Evolutionary conservation across 164 flowering plant species (phyloP).

Genomic region (Saururus chinensis): DNA sequence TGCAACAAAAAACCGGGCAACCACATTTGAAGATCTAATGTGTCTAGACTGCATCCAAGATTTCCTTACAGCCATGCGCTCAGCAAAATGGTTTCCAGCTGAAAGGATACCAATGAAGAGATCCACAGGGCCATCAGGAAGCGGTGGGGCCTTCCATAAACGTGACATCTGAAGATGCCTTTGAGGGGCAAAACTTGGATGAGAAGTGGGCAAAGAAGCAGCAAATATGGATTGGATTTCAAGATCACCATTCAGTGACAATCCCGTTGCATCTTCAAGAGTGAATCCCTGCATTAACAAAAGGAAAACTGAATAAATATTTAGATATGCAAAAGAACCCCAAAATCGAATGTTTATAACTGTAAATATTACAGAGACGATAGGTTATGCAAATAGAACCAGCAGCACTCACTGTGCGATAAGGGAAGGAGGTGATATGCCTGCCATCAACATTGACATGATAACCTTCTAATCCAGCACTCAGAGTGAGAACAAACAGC

Average conservation of each 20-base stretch:
- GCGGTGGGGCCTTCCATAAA: constrained; percentile 67
- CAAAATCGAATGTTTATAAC: too few species aligned
- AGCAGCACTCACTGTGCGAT: constrained; percentile 67
- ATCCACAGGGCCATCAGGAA: constrained; percentile 58
- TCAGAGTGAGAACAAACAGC: constrained; percentile 74
- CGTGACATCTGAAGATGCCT: constrained; percentile 56
- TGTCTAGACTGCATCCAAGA: constrained; percentile 79
- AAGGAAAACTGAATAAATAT: neutral
- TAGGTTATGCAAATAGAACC: neutral
- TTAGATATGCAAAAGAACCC: too few species aligned
- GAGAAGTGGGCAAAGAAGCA: constrained; percentile 74
- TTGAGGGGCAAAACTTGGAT: constrained; percentile 82
- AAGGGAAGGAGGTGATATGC: constrained; percentile 84
- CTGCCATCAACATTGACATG: constrained; percentile 85
- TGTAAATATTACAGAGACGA: neutral
- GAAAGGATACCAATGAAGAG: constrained; percentile 90
- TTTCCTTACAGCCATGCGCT: constrained; percentile 95
- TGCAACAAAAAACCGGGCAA: constrained; percentile 95
- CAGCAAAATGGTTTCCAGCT: constrained; percentile 95
- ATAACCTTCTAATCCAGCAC: constrained; percentile 93
- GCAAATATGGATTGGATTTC: constrained; percentile 71
- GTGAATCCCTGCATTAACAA: constrained; percentile 56
- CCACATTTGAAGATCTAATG: constrained; percentile 56
- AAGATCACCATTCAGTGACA: constrained; percentile 67
- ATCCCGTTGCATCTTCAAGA: constrained; percentile 94